phyloP scores from a whole-genome alignment of 129 eudicot species.

The Lactuca sativa region DNA sequence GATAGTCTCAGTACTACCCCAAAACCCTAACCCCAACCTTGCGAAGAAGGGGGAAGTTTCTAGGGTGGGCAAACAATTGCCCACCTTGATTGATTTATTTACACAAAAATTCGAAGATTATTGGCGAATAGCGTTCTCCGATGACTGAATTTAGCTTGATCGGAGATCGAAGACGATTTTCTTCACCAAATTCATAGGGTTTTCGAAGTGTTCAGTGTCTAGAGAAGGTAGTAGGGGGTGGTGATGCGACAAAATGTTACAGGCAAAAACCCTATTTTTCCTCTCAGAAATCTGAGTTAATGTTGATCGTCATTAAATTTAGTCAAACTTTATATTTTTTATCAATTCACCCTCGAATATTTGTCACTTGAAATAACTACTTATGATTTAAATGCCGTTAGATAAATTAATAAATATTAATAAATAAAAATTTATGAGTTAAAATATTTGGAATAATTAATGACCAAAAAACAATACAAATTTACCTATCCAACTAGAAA shows the following conservation, averaged over 20 bases:
- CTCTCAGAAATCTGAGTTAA: not conserved
- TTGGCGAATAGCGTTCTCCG: constrained; percentile 10
- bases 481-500: no score
- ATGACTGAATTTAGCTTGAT: constrained; percentile 24
- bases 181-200: constrained; percentile 23
- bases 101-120: constrained; percentile 17
- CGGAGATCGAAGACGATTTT: constrained; percentile 19
- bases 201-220: constrained; percentile 16
- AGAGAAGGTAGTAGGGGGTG: constrained; percentile 5
- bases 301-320: not conserved
- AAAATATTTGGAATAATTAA: no score
- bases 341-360: not conserved
- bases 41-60: constrained; percentile 43
- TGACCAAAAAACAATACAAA: no score
- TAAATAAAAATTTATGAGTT: no score
- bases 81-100: constrained; percentile 34
- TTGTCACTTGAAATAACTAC: no score
- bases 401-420: no score
- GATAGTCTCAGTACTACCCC: constrained; percentile 15
- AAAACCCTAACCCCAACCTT: constrained; percentile 63
- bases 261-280: constrained; percentile 37
- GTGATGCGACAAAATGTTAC: constrained; percentile 28
- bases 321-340: not conserved
- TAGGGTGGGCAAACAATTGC: constrained; percentile 46
- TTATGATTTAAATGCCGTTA: no score